phyloP scores from a whole-genome alignment of 257 asterid genomes.

The Echites panduratus region DNA sequence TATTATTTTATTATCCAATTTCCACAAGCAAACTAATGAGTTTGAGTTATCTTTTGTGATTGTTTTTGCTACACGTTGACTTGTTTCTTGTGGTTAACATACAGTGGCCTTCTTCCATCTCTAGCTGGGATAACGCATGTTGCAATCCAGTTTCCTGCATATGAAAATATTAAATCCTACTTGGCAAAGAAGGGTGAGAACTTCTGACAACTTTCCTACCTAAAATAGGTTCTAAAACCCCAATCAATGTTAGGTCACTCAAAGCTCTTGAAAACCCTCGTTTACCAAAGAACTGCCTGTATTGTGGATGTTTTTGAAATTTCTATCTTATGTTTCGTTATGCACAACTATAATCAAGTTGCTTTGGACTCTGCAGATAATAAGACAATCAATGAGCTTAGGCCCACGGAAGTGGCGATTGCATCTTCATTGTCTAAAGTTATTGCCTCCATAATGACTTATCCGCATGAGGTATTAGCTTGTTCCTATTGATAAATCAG shows the following conservation, averaged over 20 bases:
- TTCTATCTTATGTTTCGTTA: neutral
- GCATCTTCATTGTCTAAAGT: slow-evolving; percentile 84
- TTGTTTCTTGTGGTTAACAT: slow-evolving; percentile 18
- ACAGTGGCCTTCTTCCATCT: slow-evolving; percentile 95
- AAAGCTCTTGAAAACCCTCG: neutral
- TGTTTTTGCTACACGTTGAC: slow-evolving; percentile 1
- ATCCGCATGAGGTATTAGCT: slow-evolving; percentile 84
- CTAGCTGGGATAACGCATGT: slow-evolving; percentile 90
- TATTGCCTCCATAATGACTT: slow-evolving; percentile 78
- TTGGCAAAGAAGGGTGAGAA: slow-evolving; percentile 67
- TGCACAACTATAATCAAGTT: slow-evolving; percentile 2
- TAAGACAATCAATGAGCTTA: slow-evolving; percentile 48
- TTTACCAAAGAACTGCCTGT: neutral
- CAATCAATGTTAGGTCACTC: neutral
- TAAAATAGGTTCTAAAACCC: neutral
- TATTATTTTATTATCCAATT: neutral
- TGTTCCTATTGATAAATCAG: neutral
- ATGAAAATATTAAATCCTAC: slow-evolving; percentile 75
- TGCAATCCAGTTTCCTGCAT: slow-evolving; percentile 94
- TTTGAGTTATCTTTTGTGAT: neutral
- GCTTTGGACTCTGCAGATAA: slow-evolving; percentile 36
- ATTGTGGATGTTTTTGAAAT: neutral
- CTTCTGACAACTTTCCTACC: neutral
- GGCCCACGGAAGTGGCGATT: slow-evolving; percentile 63
- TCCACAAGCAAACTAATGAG: neutral